Evolutionary conservation across 768 basidiomycete genomes (phyloP).

Genomic region (Pleurotus salmoneostramineus): DNA sequence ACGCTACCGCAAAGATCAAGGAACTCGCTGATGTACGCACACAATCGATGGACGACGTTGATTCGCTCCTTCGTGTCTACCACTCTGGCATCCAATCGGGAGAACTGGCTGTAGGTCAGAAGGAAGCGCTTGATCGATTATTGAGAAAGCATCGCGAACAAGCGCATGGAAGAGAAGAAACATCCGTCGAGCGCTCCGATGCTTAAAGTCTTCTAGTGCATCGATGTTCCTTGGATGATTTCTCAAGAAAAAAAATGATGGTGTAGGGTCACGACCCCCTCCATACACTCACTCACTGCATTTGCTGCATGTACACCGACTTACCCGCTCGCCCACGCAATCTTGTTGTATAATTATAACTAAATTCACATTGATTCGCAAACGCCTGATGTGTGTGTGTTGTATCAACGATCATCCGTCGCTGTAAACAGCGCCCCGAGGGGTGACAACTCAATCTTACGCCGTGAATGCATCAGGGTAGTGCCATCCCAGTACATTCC

Average conservation of each 20-base stretch:
- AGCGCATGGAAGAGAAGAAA: constrained; percentile 10
- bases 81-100: constrained; percentile 93
- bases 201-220: neutral
- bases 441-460: no score
- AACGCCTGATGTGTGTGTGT: no score
- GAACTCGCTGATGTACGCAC: constrained; percentile 97
- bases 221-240: no score
- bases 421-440: no score
- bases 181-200: constrained; percentile 1
- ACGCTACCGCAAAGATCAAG: constrained; percentile 99
- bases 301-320: neutral
- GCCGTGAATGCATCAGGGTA: no score
- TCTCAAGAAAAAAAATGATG: no score
- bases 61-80: constrained; percentile 93
- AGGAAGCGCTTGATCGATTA: constrained; percentile 83
- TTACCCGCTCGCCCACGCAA: neutral
- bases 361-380: neutral
- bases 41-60: constrained; percentile 99
- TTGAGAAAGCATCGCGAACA: constrained; percentile 70
- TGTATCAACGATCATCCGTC: no score
- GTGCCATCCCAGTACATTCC: no score
- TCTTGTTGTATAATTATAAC: neutral
- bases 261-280: neutral
- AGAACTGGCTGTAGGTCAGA: constrained; percentile 91
- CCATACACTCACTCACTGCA: neutral